Conservation (phyloP, 192 early-diverging fungal species). For the Podila minutissima region DNA sequence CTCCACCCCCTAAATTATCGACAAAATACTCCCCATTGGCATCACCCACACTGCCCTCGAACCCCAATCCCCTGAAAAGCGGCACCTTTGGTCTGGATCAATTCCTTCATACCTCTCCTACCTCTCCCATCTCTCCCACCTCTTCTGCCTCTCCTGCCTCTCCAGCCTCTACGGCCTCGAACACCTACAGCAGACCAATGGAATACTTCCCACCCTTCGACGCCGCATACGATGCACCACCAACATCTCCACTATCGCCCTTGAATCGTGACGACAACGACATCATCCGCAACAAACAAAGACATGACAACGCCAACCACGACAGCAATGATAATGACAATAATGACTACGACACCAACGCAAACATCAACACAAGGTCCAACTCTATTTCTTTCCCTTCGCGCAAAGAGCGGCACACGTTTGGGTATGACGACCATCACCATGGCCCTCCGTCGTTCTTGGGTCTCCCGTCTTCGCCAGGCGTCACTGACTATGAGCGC, state of each 20-base stretch:
- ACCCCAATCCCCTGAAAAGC: conserved; percentile 23
- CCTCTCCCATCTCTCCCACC: neutral
- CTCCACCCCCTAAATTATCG: conserved; percentile 1
- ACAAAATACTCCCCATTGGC: neutral
- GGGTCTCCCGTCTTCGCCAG: too few species aligned
- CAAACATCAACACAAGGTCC: neutral
- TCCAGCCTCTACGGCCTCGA: neutral
- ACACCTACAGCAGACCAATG: neutral
- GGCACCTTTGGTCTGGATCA: conserved; percentile 16
- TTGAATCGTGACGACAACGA: neutral
- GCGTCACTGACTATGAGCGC: too few species aligned
- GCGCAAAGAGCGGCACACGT: neutral
- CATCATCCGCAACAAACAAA: neutral
- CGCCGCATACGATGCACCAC: neutral
- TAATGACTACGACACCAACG: neutral
- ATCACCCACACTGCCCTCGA: neutral
- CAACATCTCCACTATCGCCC: neutral
- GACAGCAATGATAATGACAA: neutral
- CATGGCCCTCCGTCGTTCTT: too few species aligned
- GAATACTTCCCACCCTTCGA: neutral
- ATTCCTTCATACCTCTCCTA: too few species aligned
- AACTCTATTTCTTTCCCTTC: neutral
- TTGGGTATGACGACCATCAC: neutral
- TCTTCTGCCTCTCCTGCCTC: neutral
- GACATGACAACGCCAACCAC: neutral